phyloP scores from a whole-genome alignment of 2,329 filamentous ascomycete species.

The Berkeleyomyces basicola region DNA sequence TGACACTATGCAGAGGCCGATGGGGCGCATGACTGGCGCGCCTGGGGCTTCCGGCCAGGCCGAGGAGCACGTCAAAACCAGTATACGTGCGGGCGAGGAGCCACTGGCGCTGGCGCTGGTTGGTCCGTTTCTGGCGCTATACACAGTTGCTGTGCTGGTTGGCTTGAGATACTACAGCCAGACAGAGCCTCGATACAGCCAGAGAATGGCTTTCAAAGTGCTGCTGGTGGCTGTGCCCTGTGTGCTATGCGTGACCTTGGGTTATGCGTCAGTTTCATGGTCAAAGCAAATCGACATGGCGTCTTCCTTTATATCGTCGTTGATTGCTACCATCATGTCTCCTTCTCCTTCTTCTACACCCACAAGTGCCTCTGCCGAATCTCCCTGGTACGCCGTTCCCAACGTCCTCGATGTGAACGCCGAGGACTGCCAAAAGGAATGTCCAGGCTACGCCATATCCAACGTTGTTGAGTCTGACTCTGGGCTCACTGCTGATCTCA shows the following conservation, averaged over 20 bases:
- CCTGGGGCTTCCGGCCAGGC: not conserved
- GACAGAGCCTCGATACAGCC: not conserved
- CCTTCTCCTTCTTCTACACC: not conserved
- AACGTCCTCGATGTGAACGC: conserved; percentile 12
- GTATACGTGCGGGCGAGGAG: not conserved
- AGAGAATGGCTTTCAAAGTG: conserved; percentile 1
- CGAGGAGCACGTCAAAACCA: not conserved
- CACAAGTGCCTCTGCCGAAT: not conserved
- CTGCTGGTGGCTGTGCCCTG: not conserved
- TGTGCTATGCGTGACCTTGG: not conserved
- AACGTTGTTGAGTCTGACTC: conserved; percentile 36
- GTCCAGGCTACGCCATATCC: conserved; percentile 51
- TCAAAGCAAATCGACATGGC: not conserved
- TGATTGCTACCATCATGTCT: not conserved
- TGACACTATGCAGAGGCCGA: not conserved
- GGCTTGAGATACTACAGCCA: not conserved
- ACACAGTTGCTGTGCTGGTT: not conserved
- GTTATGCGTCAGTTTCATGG: not conserved
- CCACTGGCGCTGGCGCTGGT: not conserved
- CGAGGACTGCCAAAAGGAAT: conserved; percentile 25
- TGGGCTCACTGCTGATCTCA: conserved; percentile 52
- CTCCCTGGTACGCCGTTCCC: conserved; percentile 9
- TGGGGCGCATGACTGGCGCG: not conserved
- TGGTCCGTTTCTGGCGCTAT: not conserved
- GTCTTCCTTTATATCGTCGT: not conserved